A percentile compares a stretch with the other conserved stretches of the same genome.
These are phyloP conservation scores for Escallonia rubra DNA, from an alignment of 129 eudicot species.

Conservation along the genomic window DNA sequence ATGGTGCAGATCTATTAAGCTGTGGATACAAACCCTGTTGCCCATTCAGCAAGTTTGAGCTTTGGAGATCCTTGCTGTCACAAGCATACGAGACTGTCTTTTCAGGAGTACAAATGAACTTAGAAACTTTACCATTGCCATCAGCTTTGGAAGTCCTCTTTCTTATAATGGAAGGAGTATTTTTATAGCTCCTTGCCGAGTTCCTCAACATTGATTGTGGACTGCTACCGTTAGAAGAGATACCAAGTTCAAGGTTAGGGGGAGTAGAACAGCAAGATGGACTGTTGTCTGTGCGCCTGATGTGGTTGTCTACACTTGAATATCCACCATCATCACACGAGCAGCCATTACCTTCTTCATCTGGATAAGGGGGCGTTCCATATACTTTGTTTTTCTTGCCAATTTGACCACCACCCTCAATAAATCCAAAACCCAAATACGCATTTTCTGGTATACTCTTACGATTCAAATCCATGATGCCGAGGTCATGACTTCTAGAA, in stretches of 20 bases:
- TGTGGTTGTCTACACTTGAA: conserved; percentile 15
- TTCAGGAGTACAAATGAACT: conserved; percentile 15
- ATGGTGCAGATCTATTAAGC: conserved; percentile 28
- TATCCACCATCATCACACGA: conserved; percentile 27
- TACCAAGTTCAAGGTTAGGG: conserved; percentile 30
- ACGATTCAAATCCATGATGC: conserved; percentile 12
- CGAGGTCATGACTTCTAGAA: conserved; percentile 20
- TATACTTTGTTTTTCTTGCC: conserved; percentile 26
- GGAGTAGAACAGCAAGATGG: conserved; percentile 37
- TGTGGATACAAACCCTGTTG: conserved; percentile 25
- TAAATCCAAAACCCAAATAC: conserved; percentile 42
- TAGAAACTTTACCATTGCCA: conserved; percentile 8
- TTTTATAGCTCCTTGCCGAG: conserved; percentile 67
- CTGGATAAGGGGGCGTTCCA: conserved; percentile 26
- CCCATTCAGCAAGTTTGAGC: conserved; percentile 14
- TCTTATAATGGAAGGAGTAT: conserved; percentile 75
- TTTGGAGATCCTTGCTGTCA: conserved; percentile 20
- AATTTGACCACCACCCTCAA: conserved; percentile 18
- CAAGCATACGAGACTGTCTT: conserved; percentile 3
- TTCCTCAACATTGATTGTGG: conserved; percentile 70
- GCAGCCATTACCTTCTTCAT: conserved; percentile 17
- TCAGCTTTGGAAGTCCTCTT: conserved; percentile 41
- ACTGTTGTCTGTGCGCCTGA: conserved; percentile 11
- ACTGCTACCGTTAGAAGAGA: conserved; percentile 37
- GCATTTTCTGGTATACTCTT: conserved; percentile 35